These are phyloP conservation scores for Populus tremula DNA, from an alignment of 345 rosid genomes.

Conservation along the genomic window DNA sequence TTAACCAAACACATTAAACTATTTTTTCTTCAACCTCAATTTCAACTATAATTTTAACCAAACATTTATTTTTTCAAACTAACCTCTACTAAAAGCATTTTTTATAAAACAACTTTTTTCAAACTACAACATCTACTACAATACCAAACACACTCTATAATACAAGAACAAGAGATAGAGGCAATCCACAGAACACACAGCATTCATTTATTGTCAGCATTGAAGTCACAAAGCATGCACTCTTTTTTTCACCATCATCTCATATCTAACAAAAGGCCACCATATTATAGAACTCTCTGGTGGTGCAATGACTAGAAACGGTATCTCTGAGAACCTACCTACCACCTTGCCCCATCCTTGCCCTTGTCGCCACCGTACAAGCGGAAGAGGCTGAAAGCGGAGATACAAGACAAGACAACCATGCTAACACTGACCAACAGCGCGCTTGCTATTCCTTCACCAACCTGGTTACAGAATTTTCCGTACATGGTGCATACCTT, in stretches of 20 bases:
- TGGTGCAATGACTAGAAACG: neutral
- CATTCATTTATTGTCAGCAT: constrained; percentile 3
- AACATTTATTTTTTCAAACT: no score
- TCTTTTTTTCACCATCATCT: neutral
- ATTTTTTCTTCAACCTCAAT: no score
- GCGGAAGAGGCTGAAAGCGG: constrained; percentile 83
- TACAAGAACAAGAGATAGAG: neutral
- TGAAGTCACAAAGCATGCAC: neutral
- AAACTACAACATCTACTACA: no score
- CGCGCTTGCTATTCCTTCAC: constrained; percentile 56
- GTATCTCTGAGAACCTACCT: constrained; percentile 25
- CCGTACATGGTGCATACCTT: constrained; percentile 71
- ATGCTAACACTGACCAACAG: constrained; percentile 48
- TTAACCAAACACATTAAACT: no score
- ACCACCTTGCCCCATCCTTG: constrained; percentile 34
- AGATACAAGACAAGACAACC: constrained; percentile 60
- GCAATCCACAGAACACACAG: neutral
- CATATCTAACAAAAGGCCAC: neutral
- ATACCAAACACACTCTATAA: no score
- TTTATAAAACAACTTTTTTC: no score
- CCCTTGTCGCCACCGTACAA: constrained; percentile 50
- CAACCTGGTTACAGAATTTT: constrained; percentile 72
- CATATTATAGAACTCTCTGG: neutral
- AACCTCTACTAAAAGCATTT: no score
- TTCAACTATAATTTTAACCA: no score